Conservation (phyloP, 1,284 basidiomycete genomes). For the Heterobasidion parviporum region DNA sequence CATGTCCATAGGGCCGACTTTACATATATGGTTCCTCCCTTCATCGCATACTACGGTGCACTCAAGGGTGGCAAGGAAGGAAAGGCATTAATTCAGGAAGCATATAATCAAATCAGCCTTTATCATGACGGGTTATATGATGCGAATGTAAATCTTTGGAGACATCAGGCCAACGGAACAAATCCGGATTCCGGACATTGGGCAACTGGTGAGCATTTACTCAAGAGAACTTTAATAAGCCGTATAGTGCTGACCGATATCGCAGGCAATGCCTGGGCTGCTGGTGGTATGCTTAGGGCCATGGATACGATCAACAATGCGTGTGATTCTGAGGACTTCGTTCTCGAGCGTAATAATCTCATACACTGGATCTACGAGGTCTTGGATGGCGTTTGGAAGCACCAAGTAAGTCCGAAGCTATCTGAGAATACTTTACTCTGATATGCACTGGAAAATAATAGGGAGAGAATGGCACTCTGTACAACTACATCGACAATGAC, state of each 20-base stretch:
- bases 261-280: constrained; percentile 58
- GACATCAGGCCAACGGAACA: constrained; percentile 39
- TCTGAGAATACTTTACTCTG: not conserved
- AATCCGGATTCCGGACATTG: constrained; percentile 42
- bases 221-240: not conserved
- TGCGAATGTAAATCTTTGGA: constrained; percentile 40
- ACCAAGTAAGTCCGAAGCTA: constrained; percentile 28
- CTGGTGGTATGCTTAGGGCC: constrained; percentile 58
- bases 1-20: too few relatives aligned
- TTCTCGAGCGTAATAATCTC: constrained; percentile 38
- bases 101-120: constrained; percentile 59
- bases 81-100: constrained; percentile 40
- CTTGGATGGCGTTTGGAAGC: constrained; percentile 37
- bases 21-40: too few relatives aligned
- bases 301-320: constrained; percentile 48
- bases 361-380: constrained; percentile 53
- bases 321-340: constrained; percentile 27
- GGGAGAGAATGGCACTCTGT: constrained; percentile 32
- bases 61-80: constrained; percentile 26
- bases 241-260: not conserved
- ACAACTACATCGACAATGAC: constrained; percentile 41
- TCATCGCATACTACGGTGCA: constrained; percentile 63
- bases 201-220: constrained; percentile 25
- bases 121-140: constrained; percentile 47
- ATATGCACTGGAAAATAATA: constrained; percentile 9